Base-by-base conservation (phyloP, 2,329 filamentous ascomycete genomes). In the Pseudogymnoascus sp. region DNA sequence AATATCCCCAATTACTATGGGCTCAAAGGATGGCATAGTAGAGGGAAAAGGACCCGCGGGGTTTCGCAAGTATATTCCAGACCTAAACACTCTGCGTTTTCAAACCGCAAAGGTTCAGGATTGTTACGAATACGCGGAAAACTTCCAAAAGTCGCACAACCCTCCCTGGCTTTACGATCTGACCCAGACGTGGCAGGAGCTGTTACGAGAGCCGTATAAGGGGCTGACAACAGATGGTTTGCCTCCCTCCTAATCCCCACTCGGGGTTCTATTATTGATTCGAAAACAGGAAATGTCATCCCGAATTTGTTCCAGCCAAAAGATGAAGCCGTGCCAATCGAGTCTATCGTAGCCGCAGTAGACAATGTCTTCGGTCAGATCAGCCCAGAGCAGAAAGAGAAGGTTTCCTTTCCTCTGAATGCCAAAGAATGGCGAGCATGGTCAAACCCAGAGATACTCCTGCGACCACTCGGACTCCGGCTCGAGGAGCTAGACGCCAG, bases 151-250 rank as follows among this genome's bases (percentile, higher is more conserved):
- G 36, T 74, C 79, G 19, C 82, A 82, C 0, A 76, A 78, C 11
- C 88, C 88, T 0, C 87, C 88, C 0, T 90, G 88, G 88, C 76
- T 91, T 14, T 81, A 88, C 69, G 83, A 77, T 0, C 73, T 89
- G 0, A 81, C 85, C 0, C 86, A 90, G 71, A 89, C 90, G 13
- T 92, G 90, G 75, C 74, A 81, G 16, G 92, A 92, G 70, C 88
- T 88, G 7, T 64, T 87, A 1, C 80, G 78, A 62, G 66, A 66
- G 28, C 71, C 71, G 19, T 73, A 71, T 31, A 69, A 68, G 31
- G 72, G 72, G 8, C 70, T 73, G 45, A 73, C 72, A 45, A 66
- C 66, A 3, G 71, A 73, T 65, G 72, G 71, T 14, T 68, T 65
- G n/a, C 67, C 70, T 31, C 62, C 41, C 66, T 19, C 71, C 69